Base-by-base conservation (phyloP, 2,329 filamentous ascomycete genomes). In the Calcarisporium arbuscula region DNA sequence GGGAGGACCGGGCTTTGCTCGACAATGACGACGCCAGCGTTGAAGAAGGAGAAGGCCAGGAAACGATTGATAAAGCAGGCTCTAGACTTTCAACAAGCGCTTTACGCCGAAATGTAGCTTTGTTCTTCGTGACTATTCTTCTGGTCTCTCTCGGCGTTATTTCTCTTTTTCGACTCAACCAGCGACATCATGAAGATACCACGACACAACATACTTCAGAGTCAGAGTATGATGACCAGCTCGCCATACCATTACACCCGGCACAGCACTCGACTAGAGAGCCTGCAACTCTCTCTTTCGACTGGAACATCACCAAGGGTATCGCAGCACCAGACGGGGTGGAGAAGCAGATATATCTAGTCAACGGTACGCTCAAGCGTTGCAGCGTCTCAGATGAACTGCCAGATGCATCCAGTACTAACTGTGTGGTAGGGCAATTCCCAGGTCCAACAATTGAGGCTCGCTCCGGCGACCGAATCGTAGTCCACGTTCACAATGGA, bases 381-480 rank as follows among this genome's bases (percentile, higher is more conserved):
- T n/a, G n/a, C n/a, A n/a, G 14, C 25, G 15, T 11, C 4, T 8
- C 23, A 3, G 9, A 12, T 19, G 8, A 6, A 20, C 10, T 25
- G 22, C n/a, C n/a, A 25, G 31, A 30, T n/a, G 7, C 11, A 5
- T 16, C 14, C 19, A 18, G 15, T n/a, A 35, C 18, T 42, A 6
- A 16, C 15, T 9, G 7, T 2, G 5, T n/a, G 3, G 17, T 15
- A 50, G 57, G 55, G 15, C 62, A 79, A 49, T 86, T 85, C 59
- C 84, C 84, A 0, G 70, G 82, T 2, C 83, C 83, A 11, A 60
- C 80, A 25, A 74, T 89, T 35, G 73, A 83, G 44, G 73, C 77
- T 35, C 82, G 81, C 43, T 77, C 82, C 41, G 82, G 82, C 15
- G 83, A 89, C 47, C 73, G 70, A 4, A 55, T 89, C n/a, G 57